Percentiles rank a stretch among this genome's conserved stretches.
These are phyloP conservation scores for Botryotinia globosa DNA, from an alignment of 2,329 filamentous ascomycete species.

Conservation along the genomic window DNA sequence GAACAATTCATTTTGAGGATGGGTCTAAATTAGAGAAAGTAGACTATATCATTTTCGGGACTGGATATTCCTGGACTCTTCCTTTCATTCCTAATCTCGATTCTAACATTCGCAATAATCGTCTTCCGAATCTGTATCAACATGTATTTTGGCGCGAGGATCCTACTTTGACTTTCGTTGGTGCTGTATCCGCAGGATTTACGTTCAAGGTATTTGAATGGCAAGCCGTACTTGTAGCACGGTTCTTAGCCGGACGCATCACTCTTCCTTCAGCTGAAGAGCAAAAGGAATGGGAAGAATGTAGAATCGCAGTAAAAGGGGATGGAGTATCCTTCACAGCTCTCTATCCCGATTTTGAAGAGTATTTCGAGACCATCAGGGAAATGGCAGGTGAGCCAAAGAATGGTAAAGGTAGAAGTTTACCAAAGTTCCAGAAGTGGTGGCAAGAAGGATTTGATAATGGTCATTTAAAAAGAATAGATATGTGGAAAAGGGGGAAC, in stretches of 20 bases:
- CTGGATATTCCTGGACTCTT: constrained; percentile 63
- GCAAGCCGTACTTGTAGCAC: constrained; percentile 61
- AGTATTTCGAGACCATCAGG: constrained; percentile 60
- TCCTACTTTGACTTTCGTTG: constrained; percentile 55
- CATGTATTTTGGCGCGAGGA: constrained; percentile 56
- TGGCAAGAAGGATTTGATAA: constrained; percentile 53
- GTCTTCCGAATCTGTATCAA: constrained; percentile 55
- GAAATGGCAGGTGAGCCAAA: constrained; percentile 48
- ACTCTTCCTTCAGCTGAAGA: constrained; percentile 48
- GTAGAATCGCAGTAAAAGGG: constrained; percentile 52
- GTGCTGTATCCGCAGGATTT: constrained; percentile 55
- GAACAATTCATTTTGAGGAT: constrained; percentile 55
- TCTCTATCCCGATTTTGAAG: constrained; percentile 60
- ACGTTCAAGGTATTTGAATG: constrained; percentile 70
- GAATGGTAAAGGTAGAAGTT: constrained; percentile 44
- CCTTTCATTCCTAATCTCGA: constrained; percentile 56
- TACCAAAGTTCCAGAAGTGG: constrained; percentile 46
- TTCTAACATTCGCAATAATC: constrained; percentile 48
- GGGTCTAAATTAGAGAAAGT: constrained; percentile 52
- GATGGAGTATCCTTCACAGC: constrained; percentile 57
- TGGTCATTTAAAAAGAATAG: constrained; percentile 54
- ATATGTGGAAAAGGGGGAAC: constrained; percentile 57
- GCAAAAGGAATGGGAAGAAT: constrained; percentile 55
- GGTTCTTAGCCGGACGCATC: constrained; percentile 54
- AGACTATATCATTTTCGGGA: constrained; percentile 64